phyloP scores from a whole-genome alignment of 1,139 yeast genomes.

The Yarrowia galli region DNA sequence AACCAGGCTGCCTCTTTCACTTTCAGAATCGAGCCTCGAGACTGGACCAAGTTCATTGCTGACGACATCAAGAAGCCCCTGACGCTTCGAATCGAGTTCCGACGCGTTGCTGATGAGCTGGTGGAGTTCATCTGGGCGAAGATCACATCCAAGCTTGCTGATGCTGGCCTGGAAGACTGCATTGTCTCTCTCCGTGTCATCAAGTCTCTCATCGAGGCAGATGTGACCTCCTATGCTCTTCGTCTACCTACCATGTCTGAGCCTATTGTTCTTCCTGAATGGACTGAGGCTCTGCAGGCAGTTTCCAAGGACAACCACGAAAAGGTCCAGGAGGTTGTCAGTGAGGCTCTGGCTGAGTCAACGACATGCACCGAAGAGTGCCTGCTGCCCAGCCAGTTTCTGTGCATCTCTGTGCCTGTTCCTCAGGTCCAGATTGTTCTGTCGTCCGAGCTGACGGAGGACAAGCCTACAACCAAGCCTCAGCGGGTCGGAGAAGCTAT shows the following conservation, averaged over 20 bases:
- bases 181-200: constrained; percentile 33
- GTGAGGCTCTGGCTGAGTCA: constrained; percentile 26
- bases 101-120: constrained; percentile 21
- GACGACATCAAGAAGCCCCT: constrained; percentile 43
- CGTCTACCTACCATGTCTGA: constrained; percentile 9
- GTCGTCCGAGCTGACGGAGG: constrained; percentile 46
- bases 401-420: constrained; percentile 42
- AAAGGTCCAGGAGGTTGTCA: constrained; percentile 25
- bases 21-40: constrained; percentile 50
- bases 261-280: constrained; percentile 21
- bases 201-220: constrained; percentile 32
- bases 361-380: not conserved
- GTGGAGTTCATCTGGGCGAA: constrained; percentile 28
- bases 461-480: constrained; percentile 26
- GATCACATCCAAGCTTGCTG: constrained; percentile 16
- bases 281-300: constrained; percentile 36
- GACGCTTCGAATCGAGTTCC: constrained; percentile 8
- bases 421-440: constrained; percentile 48
- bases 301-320: constrained; percentile 20
- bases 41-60: constrained; percentile 44
- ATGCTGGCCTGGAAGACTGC: constrained; percentile 22
- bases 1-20: constrained; percentile 75
- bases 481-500: constrained; percentile 69
- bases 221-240: constrained; percentile 28
- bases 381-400: constrained; percentile 13